These are phyloP conservation scores for Rhododendron molle DNA, from an alignment of 148 eudicot genomes.

Conservation along the genomic window DNA sequence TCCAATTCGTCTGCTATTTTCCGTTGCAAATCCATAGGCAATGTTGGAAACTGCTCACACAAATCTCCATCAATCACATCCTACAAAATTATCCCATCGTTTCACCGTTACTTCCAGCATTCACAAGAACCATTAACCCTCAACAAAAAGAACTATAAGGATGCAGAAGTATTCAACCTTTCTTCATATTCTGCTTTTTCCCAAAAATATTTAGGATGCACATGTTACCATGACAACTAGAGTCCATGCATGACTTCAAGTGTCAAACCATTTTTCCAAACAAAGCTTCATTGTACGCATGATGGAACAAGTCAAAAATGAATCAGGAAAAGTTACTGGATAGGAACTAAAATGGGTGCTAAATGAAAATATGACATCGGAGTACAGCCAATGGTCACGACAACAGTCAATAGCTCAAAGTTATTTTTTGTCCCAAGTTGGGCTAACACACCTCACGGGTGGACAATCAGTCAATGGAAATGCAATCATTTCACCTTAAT, in stretches of 20 bases:
- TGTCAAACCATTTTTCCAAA: background rate
- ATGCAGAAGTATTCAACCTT: background rate
- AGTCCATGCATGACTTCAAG: background rate
- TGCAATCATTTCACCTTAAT: background rate
- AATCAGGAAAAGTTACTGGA: background rate
- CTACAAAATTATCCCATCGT: constrained; percentile 34
- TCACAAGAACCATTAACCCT: background rate
- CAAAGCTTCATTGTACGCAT: background rate
- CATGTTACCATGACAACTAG: background rate
- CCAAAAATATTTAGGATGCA: background rate
- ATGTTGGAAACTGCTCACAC: constrained; percentile 89
- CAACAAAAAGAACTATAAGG: background rate
- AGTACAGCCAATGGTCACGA: background rate
- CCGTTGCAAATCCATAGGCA: constrained; percentile 93
- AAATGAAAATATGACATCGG: background rate
- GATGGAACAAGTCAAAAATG: background rate
- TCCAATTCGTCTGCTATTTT: constrained; percentile 97
- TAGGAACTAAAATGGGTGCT: too few relatives aligned
- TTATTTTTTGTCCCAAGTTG: background rate
- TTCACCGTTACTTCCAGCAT: background rate
- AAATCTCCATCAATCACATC: constrained; percentile 98
- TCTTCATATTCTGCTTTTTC: background rate
- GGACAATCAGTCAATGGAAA: background rate
- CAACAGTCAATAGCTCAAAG: background rate
- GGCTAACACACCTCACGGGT: background rate